Evolutionary conservation across 75 land plant species (phyloP).

Genomic region (Sequoiadendron giganteum): DNA sequence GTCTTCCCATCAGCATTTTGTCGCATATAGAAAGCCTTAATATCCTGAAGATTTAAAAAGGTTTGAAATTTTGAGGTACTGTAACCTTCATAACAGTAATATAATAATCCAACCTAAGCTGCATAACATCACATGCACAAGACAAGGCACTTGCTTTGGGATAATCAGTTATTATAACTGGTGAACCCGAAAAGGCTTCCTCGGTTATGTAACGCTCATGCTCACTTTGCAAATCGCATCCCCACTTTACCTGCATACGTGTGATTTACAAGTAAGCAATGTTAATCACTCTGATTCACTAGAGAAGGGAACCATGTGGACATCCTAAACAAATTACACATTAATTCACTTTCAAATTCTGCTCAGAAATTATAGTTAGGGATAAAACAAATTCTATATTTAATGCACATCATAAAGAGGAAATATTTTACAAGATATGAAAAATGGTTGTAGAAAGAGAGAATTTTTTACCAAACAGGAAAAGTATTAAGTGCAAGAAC

Average conservation of each 20-base stretch:
- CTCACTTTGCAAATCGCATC: constrained; percentile 95
- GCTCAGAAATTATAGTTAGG: neutral
- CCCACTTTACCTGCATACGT: constrained; percentile 85
- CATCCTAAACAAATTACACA: neutral
- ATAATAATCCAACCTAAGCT: constrained; percentile 2
- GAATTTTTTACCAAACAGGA: neutral
- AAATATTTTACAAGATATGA: neutral
- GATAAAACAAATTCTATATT: neutral
- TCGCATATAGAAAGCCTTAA: constrained; percentile 99
- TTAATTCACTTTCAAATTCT: neutral
- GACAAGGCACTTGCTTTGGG: constrained; percentile 61
- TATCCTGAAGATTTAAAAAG: constrained; percentile 55
- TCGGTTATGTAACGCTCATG: constrained; percentile 97
- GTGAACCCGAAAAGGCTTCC: constrained; percentile 74
- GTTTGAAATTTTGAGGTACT: neutral
- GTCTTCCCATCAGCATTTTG: constrained; percentile 96
- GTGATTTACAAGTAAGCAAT: neutral
- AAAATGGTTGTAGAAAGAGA: neutral
- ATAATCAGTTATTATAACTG: constrained; percentile 92
- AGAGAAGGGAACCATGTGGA: neutral
- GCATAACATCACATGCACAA: constrained; percentile 12
- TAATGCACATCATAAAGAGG: neutral
- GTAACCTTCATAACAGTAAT: neutral
- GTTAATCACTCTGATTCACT: neutral
- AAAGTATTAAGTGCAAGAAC: neutral